These are phyloP conservation scores for Talaromyces sp. DNA, from an alignment of 2,329 filamentous ascomycete genomes.

Conservation along the genomic window DNA sequence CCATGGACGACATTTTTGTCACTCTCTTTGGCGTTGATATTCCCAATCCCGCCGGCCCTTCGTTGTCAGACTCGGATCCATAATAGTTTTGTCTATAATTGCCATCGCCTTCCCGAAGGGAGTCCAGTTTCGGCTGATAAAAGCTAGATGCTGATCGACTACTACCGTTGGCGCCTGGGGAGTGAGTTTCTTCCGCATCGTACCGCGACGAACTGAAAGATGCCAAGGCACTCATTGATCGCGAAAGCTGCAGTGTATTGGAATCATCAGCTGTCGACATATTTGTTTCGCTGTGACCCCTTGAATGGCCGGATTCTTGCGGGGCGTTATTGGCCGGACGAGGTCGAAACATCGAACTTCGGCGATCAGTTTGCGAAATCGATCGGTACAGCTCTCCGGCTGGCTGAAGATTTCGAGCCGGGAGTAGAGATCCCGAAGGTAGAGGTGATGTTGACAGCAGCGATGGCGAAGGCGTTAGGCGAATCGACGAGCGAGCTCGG, in stretches of 20 bases:
- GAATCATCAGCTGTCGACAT: slow-evolving; percentile 37
- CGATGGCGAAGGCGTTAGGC: slow-evolving; percentile 48
- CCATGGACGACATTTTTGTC: slow-evolving; percentile 21
- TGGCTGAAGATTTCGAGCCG: slow-evolving; percentile 34
- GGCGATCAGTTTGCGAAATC: slow-evolving; percentile 35
- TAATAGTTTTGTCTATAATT: slow-evolving; percentile 1
- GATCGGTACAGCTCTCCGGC: slow-evolving; percentile 40
- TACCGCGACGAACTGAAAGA: slow-evolving; percentile 29
- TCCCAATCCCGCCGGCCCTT: slow-evolving; percentile 15
- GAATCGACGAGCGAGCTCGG: slow-evolving; percentile 67
- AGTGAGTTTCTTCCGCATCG: slow-evolving; percentile 28
- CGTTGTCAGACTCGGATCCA: neutral
- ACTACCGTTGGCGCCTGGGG: slow-evolving; percentile 27
- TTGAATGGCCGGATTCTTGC: slow-evolving; percentile 48
- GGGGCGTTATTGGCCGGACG: slow-evolving; percentile 31
- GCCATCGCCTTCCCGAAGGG: slow-evolving; percentile 51
- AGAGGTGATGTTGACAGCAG: slow-evolving; percentile 40
- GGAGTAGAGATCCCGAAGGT: slow-evolving; percentile 17
- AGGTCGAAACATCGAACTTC: slow-evolving; percentile 44
- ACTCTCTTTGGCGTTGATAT: slow-evolving; percentile 22
- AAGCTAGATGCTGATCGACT: slow-evolving; percentile 34
- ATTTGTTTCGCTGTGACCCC: slow-evolving; percentile 60
- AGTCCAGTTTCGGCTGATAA: slow-evolving; percentile 47
- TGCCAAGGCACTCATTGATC: slow-evolving; percentile 59
- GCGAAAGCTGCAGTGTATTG: slow-evolving; percentile 41